Percentiles rank a stretch among this genome's conserved stretches.
Conservation (phyloP, 805 yeast species). For the Kodamaea kaohsiungensis region DNA sequence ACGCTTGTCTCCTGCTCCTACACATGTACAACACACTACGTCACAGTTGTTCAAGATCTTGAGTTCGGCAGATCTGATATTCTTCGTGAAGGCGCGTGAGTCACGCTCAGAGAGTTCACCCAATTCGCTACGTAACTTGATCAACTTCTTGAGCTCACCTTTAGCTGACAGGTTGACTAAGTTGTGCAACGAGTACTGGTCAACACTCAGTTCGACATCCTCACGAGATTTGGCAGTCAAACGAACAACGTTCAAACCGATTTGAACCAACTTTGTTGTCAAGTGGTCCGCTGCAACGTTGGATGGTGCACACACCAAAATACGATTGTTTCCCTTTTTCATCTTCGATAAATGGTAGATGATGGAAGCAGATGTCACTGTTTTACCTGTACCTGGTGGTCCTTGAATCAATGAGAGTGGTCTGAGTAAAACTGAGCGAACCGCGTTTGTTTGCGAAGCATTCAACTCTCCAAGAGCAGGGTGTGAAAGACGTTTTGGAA, state of each 20-base stretch:
- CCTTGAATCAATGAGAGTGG: slow-evolving; percentile 89
- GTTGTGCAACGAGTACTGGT: slow-evolving; percentile 57
- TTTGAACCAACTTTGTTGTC: slow-evolving; percentile 64
- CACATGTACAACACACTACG: slow-evolving; percentile 89
- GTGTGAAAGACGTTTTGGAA: slow-evolving; percentile 63
- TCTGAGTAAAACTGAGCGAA: slow-evolving; percentile 61
- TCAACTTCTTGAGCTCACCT: slow-evolving; percentile 58
- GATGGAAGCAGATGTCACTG: slow-evolving; percentile 89
- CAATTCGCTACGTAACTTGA: slow-evolving; percentile 57
- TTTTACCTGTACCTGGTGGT: slow-evolving; percentile 92
- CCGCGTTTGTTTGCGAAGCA: slow-evolving; percentile 78
- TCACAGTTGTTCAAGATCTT: slow-evolving; percentile 57
- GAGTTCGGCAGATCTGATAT: slow-evolving; percentile 50
- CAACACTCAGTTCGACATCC: slow-evolving; percentile 69
- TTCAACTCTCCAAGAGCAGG: slow-evolving; percentile 60
- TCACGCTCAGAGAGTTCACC: slow-evolving; percentile 70
- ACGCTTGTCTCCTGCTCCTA: slow-evolving; percentile 83
- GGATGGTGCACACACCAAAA: slow-evolving; percentile 92
- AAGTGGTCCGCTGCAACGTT: slow-evolving; percentile 94
- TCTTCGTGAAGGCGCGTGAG: slow-evolving; percentile 42
- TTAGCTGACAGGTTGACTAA: slow-evolving; percentile 49
- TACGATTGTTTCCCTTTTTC: slow-evolving; percentile 39
- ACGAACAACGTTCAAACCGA: slow-evolving; percentile 79
- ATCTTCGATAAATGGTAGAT: slow-evolving; percentile 70
- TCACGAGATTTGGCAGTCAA: slow-evolving; percentile 76